Base-by-base conservation (phyloP, 2,329 filamentous ascomycete species). In the Beauveria sp. region DNA sequence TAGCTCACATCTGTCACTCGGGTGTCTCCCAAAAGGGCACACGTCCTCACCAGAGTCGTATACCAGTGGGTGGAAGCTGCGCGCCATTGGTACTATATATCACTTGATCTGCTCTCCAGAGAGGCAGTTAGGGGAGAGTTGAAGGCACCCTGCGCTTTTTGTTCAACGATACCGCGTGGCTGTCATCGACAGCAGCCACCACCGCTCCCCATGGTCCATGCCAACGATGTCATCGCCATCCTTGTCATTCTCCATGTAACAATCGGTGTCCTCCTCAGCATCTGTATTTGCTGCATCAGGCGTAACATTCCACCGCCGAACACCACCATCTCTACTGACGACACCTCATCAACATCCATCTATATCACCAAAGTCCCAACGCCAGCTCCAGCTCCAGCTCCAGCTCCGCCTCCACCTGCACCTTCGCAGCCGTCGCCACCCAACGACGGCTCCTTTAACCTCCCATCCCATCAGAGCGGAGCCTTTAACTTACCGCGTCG, bases 341-440 rank as follows among this genome's bases (percentile, higher is more conserved):
- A 42, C 34, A 24, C n/a, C 30, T 47, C 45, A 26, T 40, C 51
- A 54, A 40, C 34, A 34, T 34, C 51, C 51, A 54, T 16, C 49
- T 24, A 8, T 42, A 22, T 22, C 51, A 30, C 30, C 30, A 16
- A 42, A 42, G 68, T 65, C 63, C 67, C 61, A 62, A 70, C n/a
- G 28, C 28, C 26, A 34, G 66, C 63, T 63, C 63, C 64, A 65
- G 67, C 69, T 65, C 63, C 65, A 65, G 64, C 66, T 65, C 59
- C 60, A 64, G 1, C 16, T n/a, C 63, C 64, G 22, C 22, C 7
- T 26, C 20, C 20, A 6, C 9, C 26, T 51, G 12, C 22, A 26
- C 18, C 28, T 10, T n/a, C 34, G 12, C 50, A 40, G 10, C 51
- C 20, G n/a, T 14, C 26, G 16, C 51, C 30, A 54, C 28, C 30